Base-by-base conservation (phyloP, 2,329 filamentous ascomycete genomes). In the Fusarium pininemorale region DNA sequence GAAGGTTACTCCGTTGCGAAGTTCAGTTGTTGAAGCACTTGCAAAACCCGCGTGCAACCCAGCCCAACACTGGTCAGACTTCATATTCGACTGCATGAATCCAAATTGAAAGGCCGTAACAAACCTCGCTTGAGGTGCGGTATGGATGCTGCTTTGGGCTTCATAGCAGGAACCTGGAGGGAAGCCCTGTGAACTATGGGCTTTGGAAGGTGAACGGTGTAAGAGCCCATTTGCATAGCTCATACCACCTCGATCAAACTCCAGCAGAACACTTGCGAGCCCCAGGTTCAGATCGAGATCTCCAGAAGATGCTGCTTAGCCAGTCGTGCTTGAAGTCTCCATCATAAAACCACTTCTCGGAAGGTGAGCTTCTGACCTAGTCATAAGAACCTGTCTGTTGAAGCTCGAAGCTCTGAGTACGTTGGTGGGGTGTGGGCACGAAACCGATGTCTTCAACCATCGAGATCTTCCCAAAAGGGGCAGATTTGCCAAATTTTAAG, bases 401-500 rank as follows among this genome's bases (percentile, higher is more conserved):
- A n/a, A 6, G 15, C 15, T 18, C n/a, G 16, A 37, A 5, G n/a
- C n/a, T 37, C 16, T 3, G 15, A 15, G n/a, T 53, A 5, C 7
- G 30, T 26, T 12, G 16, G n/a, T 22, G 24, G 3, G 50, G 18
- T 16, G 10, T 2, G 7, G 18, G 14, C 51, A 10, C 20, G 6
- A 39, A 54, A 6, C 20, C 35, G 18, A 7, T 7, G 5, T 18
- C 15, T 24, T 30, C 35, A 41, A 16, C 38, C 14, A n/a, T 39
- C 35, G 24, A 55, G 12, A 44, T 16, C n/a, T 22, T 26, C n/a
- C 18, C 7, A 39, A 26, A 1, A 24, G 12, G 12, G 15, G 8
- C 15, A 58, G 7, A 39, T 10, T 24, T 1, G 24, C 16, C 24
- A 4, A 0, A 16, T 57, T 91, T 14, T 5, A 2, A 28, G 28